A percentile compares a stretch with the other conserved stretches of the same genome.
These are phyloP conservation scores for Chaetomium tenue DNA, from an alignment of 495 filamentous ascomycete species.

Conservation along the genomic window DNA sequence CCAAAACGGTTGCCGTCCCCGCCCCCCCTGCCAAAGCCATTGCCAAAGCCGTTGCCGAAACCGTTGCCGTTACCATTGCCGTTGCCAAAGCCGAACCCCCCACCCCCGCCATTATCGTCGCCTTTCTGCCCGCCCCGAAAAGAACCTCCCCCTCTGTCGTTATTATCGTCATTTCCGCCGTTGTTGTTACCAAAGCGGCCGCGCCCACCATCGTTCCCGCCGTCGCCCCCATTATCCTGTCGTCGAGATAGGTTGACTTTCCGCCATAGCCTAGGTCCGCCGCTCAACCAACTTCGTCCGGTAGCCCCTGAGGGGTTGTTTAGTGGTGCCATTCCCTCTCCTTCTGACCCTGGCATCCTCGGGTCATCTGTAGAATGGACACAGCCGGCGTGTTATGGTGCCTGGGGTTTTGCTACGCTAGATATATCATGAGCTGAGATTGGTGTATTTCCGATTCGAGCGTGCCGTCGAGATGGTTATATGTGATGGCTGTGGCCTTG, in stretches of 20 bases:
- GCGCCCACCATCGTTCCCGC: constrained; percentile 15
- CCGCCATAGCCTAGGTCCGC: constrained; percentile 9
- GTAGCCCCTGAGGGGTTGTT: constrained; percentile 9
- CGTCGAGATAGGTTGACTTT: constrained; percentile 14
- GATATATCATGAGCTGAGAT: constrained; percentile 16
- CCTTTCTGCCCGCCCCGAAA: neutral
- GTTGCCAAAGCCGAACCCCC: constrained; percentile 23
- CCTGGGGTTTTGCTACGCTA: constrained; percentile 13
- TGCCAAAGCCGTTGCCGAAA: constrained; percentile 12
- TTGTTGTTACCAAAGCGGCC: constrained; percentile 15
- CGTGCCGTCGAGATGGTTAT: neutral
- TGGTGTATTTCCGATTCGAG: neutral
- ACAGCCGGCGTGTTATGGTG: constrained; percentile 25
- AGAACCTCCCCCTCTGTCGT: constrained; percentile 1
- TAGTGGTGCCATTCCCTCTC: constrained; percentile 37
- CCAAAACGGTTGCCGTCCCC: constrained; percentile 21
- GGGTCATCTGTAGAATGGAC: constrained; percentile 17
- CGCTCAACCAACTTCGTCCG: constrained; percentile 16
- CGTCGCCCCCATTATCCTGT: constrained; percentile 21
- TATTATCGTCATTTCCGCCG: neutral
- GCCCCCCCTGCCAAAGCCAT: constrained; percentile 16
- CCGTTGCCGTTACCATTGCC: constrained; percentile 23
- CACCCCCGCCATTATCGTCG: constrained; percentile 1
- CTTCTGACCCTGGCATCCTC: constrained; percentile 29
- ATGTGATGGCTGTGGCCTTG: neutral